These are phyloP conservation scores for Auricularia cornea DNA, from an alignment of 768 basidiomycete species.

Conservation along the genomic window DNA sequence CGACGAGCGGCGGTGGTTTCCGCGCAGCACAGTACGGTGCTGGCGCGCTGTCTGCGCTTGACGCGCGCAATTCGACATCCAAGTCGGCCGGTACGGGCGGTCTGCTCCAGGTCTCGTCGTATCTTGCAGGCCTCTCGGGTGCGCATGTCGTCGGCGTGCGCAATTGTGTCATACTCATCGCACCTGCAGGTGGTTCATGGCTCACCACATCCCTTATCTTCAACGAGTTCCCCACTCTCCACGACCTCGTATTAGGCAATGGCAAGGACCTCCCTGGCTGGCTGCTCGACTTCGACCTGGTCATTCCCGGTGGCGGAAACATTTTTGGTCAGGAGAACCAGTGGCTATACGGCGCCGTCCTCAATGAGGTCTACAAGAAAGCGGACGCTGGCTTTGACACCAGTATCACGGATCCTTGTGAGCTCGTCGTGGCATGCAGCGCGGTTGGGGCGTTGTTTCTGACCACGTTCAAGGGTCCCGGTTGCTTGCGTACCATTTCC, in stretches of 20 bases:
- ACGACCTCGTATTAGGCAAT: conserved; percentile 54
- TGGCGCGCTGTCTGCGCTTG: conserved; percentile 47
- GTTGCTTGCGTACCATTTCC: conserved; percentile 64
- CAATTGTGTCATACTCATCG: not conserved
- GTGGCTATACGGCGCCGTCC: conserved; percentile 43
- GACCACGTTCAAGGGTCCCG: conserved; percentile 28
- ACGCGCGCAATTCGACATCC: conserved; percentile 51
- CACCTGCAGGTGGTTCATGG: conserved; percentile 53
- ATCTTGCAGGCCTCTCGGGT: conserved; percentile 62
- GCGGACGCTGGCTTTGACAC: conserved; percentile 49
- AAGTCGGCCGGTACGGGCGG: conserved; percentile 56
- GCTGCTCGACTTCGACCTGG: conserved; percentile 48
- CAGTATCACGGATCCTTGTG: conserved; percentile 54
- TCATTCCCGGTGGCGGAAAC: conserved; percentile 44
- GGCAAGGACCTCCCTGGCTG: conserved; percentile 37
- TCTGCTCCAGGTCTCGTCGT: conserved; percentile 60
- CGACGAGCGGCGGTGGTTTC: conserved; percentile 63
- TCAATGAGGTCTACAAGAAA: conserved; percentile 49
- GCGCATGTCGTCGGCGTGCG: conserved; percentile 6
- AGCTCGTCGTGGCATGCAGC: not conserved
- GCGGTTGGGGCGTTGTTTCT: too few relatives aligned
- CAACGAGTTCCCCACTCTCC: conserved; percentile 53
- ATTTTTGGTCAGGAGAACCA: conserved; percentile 41
- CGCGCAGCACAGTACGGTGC: conserved; percentile 62
- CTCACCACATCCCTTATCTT: conserved; percentile 51